Conservation (phyloP, 306 rosid species). For the Canavalia gladiata region DNA sequence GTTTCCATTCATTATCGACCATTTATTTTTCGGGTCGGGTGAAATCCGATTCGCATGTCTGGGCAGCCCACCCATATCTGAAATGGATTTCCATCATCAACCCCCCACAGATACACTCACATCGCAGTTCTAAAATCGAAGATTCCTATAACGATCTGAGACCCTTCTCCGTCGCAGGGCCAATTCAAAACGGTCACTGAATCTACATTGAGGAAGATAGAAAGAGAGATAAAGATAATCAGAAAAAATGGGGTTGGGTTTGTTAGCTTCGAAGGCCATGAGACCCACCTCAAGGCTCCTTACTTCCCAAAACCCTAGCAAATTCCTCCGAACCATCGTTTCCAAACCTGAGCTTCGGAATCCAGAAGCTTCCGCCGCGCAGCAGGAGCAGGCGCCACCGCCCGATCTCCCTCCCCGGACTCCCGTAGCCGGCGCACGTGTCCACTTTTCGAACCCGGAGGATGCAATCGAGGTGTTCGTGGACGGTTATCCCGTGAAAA, state of each 20-base stretch:
- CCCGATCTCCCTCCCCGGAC: conserved; percentile 63
- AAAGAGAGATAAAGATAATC: neutral
- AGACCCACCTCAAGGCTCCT: conserved; percentile 73
- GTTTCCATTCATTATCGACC: neutral
- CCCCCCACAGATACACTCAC: conserved; percentile 1
- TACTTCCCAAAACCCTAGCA: conserved; percentile 58
- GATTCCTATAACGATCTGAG: conserved; percentile 48
- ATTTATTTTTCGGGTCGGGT: conserved; percentile 11
- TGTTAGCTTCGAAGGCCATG: conserved; percentile 75
- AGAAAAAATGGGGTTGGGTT: conserved; percentile 80
- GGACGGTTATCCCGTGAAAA: conserved; percentile 90
- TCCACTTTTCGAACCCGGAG: conserved; percentile 79
- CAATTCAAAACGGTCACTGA: neutral
- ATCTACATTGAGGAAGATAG: neutral
- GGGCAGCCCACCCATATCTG: neutral
- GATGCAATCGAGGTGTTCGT: conserved; percentile 95
- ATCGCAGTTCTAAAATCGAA: neutral
- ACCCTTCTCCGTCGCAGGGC: neutral
- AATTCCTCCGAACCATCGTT: conserved; percentile 66
- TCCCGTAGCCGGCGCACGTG: conserved; percentile 81
- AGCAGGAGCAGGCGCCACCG: conserved; percentile 57
- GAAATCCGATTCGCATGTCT: neutral
- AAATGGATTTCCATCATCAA: conserved; percentile 27
- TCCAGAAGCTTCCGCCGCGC: conserved; percentile 76
- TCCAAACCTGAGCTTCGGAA: conserved; percentile 82